Evolutionary conservation across 1,139 yeast species (phyloP).

Genomic region (Scheffersomyces illinoinensis): DNA sequence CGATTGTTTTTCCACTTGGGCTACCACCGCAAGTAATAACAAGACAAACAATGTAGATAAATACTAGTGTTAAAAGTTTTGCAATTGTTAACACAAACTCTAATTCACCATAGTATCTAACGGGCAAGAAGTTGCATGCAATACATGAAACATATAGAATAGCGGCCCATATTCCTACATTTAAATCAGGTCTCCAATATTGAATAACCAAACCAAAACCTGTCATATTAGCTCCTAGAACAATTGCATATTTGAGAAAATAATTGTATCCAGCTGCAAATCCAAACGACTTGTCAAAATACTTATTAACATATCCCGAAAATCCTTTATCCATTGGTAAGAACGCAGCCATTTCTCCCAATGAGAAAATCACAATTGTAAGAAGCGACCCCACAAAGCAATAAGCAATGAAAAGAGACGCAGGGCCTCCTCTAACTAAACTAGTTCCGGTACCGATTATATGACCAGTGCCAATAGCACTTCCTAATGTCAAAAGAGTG

Average conservation of each 20-base stretch:
- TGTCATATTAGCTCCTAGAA: constrained; percentile 15
- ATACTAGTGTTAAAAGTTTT: constrained; percentile 13
- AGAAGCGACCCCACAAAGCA: constrained; percentile 1
- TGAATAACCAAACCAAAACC: constrained; percentile 15
- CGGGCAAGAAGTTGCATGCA: constrained; percentile 30
- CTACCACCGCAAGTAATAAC: constrained; percentile 19
- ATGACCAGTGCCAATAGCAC: neutral
- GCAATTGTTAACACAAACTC: constrained; percentile 19
- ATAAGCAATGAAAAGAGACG: constrained; percentile 2
- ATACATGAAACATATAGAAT: constrained; percentile 14
- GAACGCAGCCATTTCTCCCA: constrained; percentile 7
- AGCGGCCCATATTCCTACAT: constrained; percentile 16
- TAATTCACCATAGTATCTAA: constrained; percentile 23
- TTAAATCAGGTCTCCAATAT: constrained; percentile 13
- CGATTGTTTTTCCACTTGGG: constrained; percentile 3
- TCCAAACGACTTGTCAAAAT: constrained; percentile 15
- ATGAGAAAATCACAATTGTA: constrained; percentile 1
- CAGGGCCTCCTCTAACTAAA: constrained; percentile 5
- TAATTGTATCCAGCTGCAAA: constrained; percentile 19
- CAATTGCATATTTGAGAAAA: constrained; percentile 16
- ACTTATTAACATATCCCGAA: constrained; percentile 2
- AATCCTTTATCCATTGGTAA: constrained; percentile 4
- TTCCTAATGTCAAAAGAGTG: neutral
- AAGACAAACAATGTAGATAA: constrained; percentile 13
- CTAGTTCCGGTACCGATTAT: constrained; percentile 5